Base-by-base conservation (phyloP, 768 basidiomycete genomes). In the Lentinula sp. region DNA sequence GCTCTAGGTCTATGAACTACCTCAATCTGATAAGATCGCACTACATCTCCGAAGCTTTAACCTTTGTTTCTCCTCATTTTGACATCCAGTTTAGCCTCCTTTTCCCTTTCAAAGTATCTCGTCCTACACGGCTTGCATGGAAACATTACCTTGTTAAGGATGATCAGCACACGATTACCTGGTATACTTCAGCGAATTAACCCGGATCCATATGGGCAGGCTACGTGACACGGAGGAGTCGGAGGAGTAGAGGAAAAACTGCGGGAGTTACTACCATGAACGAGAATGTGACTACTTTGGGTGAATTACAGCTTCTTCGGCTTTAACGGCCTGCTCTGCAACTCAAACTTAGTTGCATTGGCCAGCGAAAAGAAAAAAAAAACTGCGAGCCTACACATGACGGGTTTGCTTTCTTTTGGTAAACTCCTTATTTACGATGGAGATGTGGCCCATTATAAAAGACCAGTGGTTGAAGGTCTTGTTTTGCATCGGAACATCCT, bases 181-280 rank as follows among this genome's bases (percentile, higher is more conserved):
- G 43, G 5, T 5, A 48, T 32, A 18, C 37, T 39, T 8, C n/a
- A 54, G 37, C 51, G 11, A 52, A 52, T 52, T 52, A 52, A 32
- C 13, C 51, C 51, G 51, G 13, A 18, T 54, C 53, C 53, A 39
- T 39, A 21, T 54, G 32, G 18, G 8, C 5, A 8, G 34, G 32
- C 21, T 34, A n/a, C 42, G 42, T 43, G 42, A 13, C 42, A 48
- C 21, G 46, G 46, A 37, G 18, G 37, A 21, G 53, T 60, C 46
- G 46, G 46, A 37, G 16, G 37, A 21, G 53, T 58, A 70, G 73
- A 65, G 43, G 58, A 64, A 55, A 52, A 65, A 56, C 56, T 28
- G 45, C 56, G 56, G 56, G 15, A 15, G 32, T 21, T 46, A 34
- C 31, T 18, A 56, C 42, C 10, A 40, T 45, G 18, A 10, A 40